phyloP scores from a whole-genome alignment of 495 filamentous ascomycete species.

The Bathelium albidoporum region DNA sequence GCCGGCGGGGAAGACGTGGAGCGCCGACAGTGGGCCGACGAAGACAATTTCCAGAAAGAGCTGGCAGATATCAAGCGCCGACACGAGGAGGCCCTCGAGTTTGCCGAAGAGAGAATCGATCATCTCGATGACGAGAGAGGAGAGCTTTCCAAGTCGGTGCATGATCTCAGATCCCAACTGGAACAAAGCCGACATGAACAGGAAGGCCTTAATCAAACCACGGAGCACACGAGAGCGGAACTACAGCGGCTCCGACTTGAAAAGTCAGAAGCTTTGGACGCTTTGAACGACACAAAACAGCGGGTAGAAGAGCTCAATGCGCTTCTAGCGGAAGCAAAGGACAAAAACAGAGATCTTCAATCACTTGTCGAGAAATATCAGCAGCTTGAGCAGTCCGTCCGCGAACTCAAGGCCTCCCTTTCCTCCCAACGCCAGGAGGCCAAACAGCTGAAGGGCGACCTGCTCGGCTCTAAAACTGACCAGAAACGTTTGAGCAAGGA shows the following conservation, averaged over 20 bases:
- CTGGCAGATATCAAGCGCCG: conserved; percentile 2
- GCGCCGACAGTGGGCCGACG: background rate
- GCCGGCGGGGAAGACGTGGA: background rate
- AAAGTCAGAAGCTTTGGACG: background rate
- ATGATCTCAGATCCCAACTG: background rate
- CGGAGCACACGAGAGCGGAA: conserved; percentile 1
- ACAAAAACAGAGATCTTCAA: conserved; percentile 3
- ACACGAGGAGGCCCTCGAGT: conserved; percentile 13
- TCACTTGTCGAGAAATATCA: background rate
- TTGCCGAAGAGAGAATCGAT: background rate
- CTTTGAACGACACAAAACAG: background rate
- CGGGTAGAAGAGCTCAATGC: conserved; percentile 4
- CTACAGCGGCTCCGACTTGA: background rate
- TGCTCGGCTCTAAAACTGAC: background rate
- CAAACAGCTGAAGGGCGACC: background rate
- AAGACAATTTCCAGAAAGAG: conserved; percentile 3
- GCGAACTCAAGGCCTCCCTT: background rate
- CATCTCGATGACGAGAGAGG: conserved; percentile 1
- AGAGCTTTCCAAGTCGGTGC: background rate
- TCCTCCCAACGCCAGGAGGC: background rate
- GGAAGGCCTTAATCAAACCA: background rate
- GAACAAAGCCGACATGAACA: background rate
- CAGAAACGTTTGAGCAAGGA: background rate
- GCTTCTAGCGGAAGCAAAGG: conserved; percentile 7
- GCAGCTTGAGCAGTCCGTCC: background rate